Conservation (phyloP, 371 early-diverging fungal species). For the Mucor sp. region DNA sequence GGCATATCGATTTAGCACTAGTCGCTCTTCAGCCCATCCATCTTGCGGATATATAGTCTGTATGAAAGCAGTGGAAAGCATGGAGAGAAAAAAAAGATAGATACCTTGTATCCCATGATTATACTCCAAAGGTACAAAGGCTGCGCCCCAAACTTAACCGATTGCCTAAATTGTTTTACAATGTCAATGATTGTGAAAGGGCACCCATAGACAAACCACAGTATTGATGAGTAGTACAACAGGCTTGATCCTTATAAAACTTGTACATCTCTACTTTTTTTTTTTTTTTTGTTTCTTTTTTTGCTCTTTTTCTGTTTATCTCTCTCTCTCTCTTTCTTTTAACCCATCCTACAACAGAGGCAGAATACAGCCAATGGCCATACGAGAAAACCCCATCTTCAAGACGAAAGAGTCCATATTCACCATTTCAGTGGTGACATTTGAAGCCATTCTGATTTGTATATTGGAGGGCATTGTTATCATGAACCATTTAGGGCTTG, state of each 20-base stretch:
- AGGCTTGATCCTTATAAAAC: neutral
- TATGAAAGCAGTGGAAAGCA: no score
- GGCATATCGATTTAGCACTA: no score
- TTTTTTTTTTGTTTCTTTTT: neutral
- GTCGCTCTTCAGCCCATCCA: no score
- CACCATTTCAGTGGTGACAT: slow-evolving; percentile 31
- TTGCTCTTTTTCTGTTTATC: neutral
- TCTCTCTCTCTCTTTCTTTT: neutral
- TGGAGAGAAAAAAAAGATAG: no score
- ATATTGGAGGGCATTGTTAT: slow-evolving; percentile 50
- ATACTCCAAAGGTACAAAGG: neutral
- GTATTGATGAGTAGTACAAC: neutral
- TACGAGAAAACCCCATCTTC: slow-evolving; percentile 27
- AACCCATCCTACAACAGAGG: neutral
- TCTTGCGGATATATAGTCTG: no score
- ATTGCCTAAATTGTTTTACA: neutral
- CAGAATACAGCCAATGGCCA: slow-evolving; percentile 8
- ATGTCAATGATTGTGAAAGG: neutral
- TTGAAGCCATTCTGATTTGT: slow-evolving; percentile 42
- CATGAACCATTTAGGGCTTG: slow-evolving; percentile 40
- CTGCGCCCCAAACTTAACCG: slow-evolving; percentile 9
- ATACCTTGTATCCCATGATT: neutral
- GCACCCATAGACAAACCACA: neutral
- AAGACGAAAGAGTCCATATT: slow-evolving; percentile 33
- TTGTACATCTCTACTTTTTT: neutral